These are phyloP conservation scores for Dinochytrium kinnereticum DNA, from an alignment of 371 early-diverging fungal genomes.

Conservation along the genomic window DNA sequence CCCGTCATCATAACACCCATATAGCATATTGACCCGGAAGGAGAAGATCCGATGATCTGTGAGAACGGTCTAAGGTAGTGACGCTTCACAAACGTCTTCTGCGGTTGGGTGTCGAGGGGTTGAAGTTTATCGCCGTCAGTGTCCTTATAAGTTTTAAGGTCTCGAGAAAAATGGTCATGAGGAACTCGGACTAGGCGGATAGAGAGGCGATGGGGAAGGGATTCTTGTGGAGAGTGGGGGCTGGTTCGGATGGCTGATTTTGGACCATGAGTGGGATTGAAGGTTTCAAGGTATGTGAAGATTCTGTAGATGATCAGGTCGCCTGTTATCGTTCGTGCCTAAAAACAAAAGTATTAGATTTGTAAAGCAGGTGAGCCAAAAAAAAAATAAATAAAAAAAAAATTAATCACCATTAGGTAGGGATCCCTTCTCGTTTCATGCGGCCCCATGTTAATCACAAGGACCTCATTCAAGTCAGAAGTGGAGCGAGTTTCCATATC, in stretches of 20 bases:
- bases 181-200: slow-evolving; percentile 73
- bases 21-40: slow-evolving; percentile 46
- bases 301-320: slow-evolving; percentile 79
- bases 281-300: slow-evolving; percentile 51
- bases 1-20: slow-evolving; percentile 90
- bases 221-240: neutral
- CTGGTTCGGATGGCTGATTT: neutral
- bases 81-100: slow-evolving; percentile 38
- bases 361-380: no score
- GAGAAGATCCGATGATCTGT: slow-evolving; percentile 24
- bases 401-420: slow-evolving; percentile 78
- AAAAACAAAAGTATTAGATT: no score
- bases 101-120: slow-evolving; percentile 21
- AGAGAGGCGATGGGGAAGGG: slow-evolving; percentile 57
- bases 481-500: slow-evolving; percentile 21
- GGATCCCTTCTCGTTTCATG: slow-evolving; percentile 58
- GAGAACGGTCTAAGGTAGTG: slow-evolving; percentile 49
- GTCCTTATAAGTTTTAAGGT: slow-evolving; percentile 42
- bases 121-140: slow-evolving; percentile 53
- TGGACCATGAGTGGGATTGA: neutral
- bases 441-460: slow-evolving; percentile 69
- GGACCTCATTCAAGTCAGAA: slow-evolving; percentile 68
- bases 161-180: slow-evolving; percentile 71
- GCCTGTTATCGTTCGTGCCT: slow-evolving; percentile 70
- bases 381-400: no score